A percentile compares a stretch with the other conserved stretches of the same genome.
phyloP scores from a whole-genome alignment of 176 grass and related monocot species.

The Avena atlantica region DNA sequence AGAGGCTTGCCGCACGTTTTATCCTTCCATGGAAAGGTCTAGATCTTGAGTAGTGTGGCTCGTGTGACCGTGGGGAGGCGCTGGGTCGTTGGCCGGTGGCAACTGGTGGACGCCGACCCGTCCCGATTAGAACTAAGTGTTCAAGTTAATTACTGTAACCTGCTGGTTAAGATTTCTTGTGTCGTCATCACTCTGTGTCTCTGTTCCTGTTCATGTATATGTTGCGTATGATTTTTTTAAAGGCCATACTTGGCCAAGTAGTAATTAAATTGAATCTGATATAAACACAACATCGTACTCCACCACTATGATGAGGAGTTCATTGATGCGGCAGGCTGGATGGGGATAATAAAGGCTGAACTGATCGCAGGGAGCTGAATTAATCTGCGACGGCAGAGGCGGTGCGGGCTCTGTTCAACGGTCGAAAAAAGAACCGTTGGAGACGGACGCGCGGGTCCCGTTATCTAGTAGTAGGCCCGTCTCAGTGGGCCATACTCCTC shows the following conservation, averaged over 20 bases:
- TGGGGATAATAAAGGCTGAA: background rate
- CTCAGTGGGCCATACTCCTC: background rate
- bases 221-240: background rate
- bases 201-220: background rate
- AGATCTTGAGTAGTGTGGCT: background rate
- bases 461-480: no score
- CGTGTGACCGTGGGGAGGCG: background rate
- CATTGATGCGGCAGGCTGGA: no score
- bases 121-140: background rate
- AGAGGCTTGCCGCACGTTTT: background rate
- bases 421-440: conserved; percentile 76
- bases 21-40: conserved; percentile 8
- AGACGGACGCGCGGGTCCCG: background rate
- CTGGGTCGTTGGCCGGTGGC: conserved; percentile 48
- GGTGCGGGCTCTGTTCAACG: conserved; percentile 40
- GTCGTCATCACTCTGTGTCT: background rate
- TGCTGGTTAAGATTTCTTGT: background rate
- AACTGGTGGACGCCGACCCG: background rate
- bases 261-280: background rate
- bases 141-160: no score
- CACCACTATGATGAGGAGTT: background rate
- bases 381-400: background rate
- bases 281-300: background rate
- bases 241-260: background rate
- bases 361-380: background rate